Evolutionary conservation across 1,284 basidiomycete species (phyloP).

Genomic region (Malassezia vespertilionis): DNA sequence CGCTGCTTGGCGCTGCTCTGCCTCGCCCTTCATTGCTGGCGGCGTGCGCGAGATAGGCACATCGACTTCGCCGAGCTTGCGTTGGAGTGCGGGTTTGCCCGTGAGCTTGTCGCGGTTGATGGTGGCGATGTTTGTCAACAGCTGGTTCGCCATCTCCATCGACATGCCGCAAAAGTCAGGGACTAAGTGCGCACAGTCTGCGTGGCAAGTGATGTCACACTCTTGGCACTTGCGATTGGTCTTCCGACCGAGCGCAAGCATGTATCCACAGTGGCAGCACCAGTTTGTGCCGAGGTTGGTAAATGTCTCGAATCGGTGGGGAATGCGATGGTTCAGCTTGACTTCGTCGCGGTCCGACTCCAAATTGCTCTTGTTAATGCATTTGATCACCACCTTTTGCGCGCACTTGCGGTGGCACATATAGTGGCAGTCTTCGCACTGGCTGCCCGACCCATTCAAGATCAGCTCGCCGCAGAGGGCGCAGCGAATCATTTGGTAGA

Average conservation of each 20-base stretch:
- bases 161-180: constrained; percentile 99
- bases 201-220: constrained; percentile 92
- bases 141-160: constrained; percentile 94
- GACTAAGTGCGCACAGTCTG: constrained; percentile 92
- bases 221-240: constrained; percentile 90
- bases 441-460: constrained; percentile 90
- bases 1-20: constrained; percentile 18
- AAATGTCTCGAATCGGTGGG: constrained; percentile 92
- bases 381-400: constrained; percentile 99
- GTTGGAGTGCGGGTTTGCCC: constrained; percentile 32
- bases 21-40: constrained; percentile 3
- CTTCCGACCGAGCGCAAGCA: constrained; percentile 92
- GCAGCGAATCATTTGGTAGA: constrained; percentile 91
- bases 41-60: not conserved
- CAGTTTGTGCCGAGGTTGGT: constrained; percentile 97
- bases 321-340: constrained; percentile 98
- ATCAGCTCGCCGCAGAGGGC: constrained; percentile 96
- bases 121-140: constrained; percentile 72
- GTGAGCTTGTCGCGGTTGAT: constrained; percentile 51
- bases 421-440: constrained; percentile 98
- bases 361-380: constrained; percentile 89
- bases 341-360: constrained; percentile 86
- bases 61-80: not conserved
- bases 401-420: constrained; percentile 94
- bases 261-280: constrained; percentile 95